phyloP scores from a whole-genome alignment of 2,329 filamentous ascomycete species.

The Acarospora socialis region DNA sequence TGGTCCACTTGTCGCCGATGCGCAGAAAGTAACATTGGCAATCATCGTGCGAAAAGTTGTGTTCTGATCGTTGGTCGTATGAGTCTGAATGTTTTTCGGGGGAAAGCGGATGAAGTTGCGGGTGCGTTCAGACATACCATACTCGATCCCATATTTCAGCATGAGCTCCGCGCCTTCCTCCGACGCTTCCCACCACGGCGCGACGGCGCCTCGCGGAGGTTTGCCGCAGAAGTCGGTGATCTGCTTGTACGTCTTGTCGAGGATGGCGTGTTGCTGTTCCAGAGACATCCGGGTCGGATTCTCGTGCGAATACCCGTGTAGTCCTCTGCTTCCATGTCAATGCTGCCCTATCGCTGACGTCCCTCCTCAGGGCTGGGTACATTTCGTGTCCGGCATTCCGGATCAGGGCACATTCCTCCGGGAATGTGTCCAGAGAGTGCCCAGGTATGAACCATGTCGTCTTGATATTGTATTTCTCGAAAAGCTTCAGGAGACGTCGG shows the following conservation, averaged over 20 bases:
- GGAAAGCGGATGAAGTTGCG: constrained; percentile 10
- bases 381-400: constrained; percentile 36
- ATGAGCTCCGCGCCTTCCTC: constrained; percentile 21
- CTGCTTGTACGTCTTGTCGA: constrained; percentile 59
- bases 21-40: constrained; percentile 28
- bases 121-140: constrained; percentile 15
- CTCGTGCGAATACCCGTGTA: constrained; percentile 63
- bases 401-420: constrained; percentile 31
- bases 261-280: constrained; percentile 60
- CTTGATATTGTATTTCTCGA: constrained; percentile 28
- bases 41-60: constrained; percentile 29
- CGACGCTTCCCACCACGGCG: constrained; percentile 13
- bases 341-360: constrained; percentile 19
- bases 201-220: constrained; percentile 34
- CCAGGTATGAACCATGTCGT: constrained; percentile 38
- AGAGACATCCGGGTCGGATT: constrained; percentile 58
- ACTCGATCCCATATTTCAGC: constrained; percentile 28
- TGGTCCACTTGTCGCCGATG: constrained; percentile 21
- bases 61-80: constrained; percentile 20
- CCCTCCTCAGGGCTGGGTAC: constrained; percentile 23
- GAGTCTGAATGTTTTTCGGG: background rate
- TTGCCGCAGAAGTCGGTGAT: constrained; percentile 59
- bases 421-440: constrained; percentile 37
- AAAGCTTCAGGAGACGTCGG: constrained; percentile 33
- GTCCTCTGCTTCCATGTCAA: constrained; percentile 24